Evolutionary conservation across 345 rosid species (phyloP).

Genomic region (Noccaea bulbosa): DNA sequence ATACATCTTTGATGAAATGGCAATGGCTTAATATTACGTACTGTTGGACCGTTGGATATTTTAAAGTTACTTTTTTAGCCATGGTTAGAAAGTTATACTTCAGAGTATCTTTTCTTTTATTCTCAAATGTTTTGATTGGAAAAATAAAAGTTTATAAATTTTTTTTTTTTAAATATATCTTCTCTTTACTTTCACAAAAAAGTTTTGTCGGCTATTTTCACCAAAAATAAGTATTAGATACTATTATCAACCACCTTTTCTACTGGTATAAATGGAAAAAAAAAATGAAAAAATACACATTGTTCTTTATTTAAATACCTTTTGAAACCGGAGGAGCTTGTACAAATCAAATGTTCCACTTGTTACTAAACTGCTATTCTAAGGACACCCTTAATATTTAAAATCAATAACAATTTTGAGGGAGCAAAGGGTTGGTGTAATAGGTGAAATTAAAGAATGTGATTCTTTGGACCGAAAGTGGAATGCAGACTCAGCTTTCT

Average conservation of each 20-base stretch:
- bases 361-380: constrained; percentile 15
- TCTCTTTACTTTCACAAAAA: neutral
- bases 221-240: neutral
- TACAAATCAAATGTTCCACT: constrained; percentile 24
- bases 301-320: neutral
- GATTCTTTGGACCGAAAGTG: constrained; percentile 38
- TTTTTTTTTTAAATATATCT: neutral
- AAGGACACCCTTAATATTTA: constrained; percentile 13
- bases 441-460: constrained; percentile 39
- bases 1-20: neutral
- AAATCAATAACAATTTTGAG: constrained; percentile 21
- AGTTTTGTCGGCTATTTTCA: too few species aligned
- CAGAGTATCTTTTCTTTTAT: constrained; percentile 30
- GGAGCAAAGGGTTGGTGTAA: constrained; percentile 42
- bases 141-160: neutral
- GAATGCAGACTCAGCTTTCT: constrained; percentile 45
- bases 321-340: neutral
- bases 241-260: constrained; percentile 9
- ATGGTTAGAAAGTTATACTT: constrained; percentile 34
- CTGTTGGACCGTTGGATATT: neutral
- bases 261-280: neutral
- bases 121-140: constrained; percentile 35
- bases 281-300: too few species aligned
- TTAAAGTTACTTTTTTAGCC: constrained; percentile 1
- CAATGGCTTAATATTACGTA: neutral